Evolutionary conservation across 768 basidiomycete species (phyloP), one percentile per base, ranked within the genome.

Genomic region (Mycena rebaudengoi): DNA sequence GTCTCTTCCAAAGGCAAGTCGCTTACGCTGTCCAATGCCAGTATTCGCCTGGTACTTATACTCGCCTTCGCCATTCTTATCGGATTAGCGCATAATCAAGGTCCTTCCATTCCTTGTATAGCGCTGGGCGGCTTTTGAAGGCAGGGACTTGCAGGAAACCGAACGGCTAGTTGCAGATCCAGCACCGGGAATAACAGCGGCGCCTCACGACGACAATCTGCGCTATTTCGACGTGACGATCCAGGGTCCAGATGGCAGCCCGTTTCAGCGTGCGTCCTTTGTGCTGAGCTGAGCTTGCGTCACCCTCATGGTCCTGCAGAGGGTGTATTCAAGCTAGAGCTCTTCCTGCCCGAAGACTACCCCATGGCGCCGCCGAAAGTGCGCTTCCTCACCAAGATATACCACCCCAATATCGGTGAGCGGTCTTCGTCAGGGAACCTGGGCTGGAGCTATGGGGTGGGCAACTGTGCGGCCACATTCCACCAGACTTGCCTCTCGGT

Each of bases 361-460:
- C 98, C 98, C 1, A 99, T 99, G 98, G 93, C 92, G 50, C 97
- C 98, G 0, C 98, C 98, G 23, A 99, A 99, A 80, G 98, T 99
- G 60, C 86, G 97, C 69, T 98, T 97, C 82, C 82, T 98, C 70
- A 98, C 96, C 59, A 96, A 96, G 90, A 97, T 98, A 83, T 96
- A 97, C 82, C 96, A 98, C 78, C 96, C 98, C 48, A 99, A 99
- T 78, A 99, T 99, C 80, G 97, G 97, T 98, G 74, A 46, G 49
- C 44, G n/a, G n/a, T n/a, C n/a, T n/a, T n/a, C n/a, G n/a, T n/a
- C n/a, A n/a, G n/a, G n/a, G n/a, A n/a, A n/a, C n/a, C n/a, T n/a
- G n/a, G n/a, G n/a, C n/a, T n/a, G n/a, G n/a, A n/a, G n/a, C n/a
- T n/a, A n/a, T n/a, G n/a, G n/a, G n/a, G n/a, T n/a, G n/a, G n/a